phyloP scores from a whole-genome alignment of 2,329 filamentous ascomycete genomes.

The Alternaria gaisen region DNA sequence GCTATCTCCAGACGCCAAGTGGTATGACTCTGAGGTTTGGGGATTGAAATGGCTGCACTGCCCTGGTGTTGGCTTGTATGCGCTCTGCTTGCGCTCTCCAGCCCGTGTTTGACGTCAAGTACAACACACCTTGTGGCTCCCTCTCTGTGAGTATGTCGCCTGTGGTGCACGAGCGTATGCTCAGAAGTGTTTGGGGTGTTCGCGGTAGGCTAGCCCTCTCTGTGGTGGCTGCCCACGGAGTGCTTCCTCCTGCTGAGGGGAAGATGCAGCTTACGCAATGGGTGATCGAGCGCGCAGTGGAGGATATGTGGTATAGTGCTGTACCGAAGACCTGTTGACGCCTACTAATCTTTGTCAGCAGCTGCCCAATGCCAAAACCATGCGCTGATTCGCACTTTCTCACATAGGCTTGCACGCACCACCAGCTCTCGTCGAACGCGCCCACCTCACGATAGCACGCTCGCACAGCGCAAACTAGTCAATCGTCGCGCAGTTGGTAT shows the following conservation, averaged over 20 bases:
- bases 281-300: background rate
- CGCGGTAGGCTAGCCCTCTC: background rate
- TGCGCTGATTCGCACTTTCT: constrained; percentile 13
- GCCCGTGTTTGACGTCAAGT: background rate
- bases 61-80: constrained; percentile 19
- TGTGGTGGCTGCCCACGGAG: background rate
- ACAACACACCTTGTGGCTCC: background rate
- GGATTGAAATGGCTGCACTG: constrained; percentile 28
- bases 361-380: background rate
- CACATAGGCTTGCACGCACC: constrained; percentile 5
- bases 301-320: background rate
- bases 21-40: constrained; percentile 7
- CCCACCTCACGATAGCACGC: constrained; percentile 12
- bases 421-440: constrained; percentile 6
- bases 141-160: constrained; percentile 1
- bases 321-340: background rate
- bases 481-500: background rate
- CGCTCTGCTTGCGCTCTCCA: constrained; percentile 15
- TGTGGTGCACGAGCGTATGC: constrained; percentile 1
- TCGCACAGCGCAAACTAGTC: background rate
- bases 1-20: constrained; percentile 42
- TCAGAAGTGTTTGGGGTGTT: background rate
- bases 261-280: background rate
- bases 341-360: constrained; percentile 11
- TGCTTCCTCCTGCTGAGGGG: background rate